Conservation (phyloP, 2,329 filamentous ascomycete species). For the Raffaelea arxii region DNA sequence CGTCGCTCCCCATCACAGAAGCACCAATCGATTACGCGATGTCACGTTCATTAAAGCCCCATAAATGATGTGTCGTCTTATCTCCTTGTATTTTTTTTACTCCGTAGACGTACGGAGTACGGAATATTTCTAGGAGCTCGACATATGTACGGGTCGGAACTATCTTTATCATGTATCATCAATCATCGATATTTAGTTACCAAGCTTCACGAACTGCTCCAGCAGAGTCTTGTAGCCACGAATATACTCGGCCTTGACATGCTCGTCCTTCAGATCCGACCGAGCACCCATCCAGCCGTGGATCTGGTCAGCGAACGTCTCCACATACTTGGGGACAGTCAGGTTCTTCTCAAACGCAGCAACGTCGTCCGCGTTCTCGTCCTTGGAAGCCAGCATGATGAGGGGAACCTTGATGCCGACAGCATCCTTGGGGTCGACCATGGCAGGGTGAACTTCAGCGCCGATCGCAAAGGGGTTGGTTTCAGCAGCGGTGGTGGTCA, state of each 20-base stretch:
- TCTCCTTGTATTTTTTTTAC: too few relatives aligned
- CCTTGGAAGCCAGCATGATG: constrained; percentile 54
- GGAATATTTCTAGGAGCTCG: too few relatives aligned
- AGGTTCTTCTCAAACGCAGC: constrained; percentile 47
- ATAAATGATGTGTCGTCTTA: too few relatives aligned
- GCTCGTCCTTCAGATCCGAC: constrained; percentile 44
- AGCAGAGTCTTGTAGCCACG: constrained; percentile 52
- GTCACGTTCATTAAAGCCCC: too few relatives aligned
- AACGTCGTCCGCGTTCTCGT: constrained; percentile 48
- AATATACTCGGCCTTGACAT: constrained; percentile 51
- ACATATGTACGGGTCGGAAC: too few relatives aligned
- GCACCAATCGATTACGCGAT: too few relatives aligned
- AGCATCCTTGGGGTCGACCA: constrained; percentile 55
- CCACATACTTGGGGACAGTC: constrained; percentile 46
- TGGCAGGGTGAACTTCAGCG: constrained; percentile 48
- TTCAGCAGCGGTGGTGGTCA: constrained; percentile 34
- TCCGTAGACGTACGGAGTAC: too few relatives aligned
- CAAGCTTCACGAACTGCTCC: constrained; percentile 42
- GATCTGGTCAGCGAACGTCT: constrained; percentile 57
- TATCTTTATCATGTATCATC: too few relatives aligned
- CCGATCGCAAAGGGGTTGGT: constrained; percentile 46
- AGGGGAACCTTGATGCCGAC: constrained; percentile 50
- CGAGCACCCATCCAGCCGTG: constrained; percentile 69
- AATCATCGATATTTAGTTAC: too few relatives aligned
- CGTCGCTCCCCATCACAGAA: too few relatives aligned